phyloP scores from a whole-genome alignment of 2,329 filamentous ascomycete species.

The Bipolaris zeicola region DNA sequence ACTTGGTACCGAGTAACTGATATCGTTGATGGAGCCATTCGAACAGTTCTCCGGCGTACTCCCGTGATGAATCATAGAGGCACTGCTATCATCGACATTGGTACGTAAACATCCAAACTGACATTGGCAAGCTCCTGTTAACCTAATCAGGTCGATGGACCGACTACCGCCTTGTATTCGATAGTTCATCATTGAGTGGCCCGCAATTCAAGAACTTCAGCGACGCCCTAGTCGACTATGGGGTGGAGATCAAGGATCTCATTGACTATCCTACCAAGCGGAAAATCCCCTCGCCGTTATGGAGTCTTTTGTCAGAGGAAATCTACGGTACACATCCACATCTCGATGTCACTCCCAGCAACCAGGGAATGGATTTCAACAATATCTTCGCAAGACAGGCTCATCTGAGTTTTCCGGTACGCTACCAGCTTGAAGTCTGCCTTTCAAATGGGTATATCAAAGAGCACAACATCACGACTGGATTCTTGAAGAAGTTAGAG shows the following conservation, averaged over 20 bases:
- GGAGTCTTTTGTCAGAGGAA: constrained; percentile 39
- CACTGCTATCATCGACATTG: constrained; percentile 64
- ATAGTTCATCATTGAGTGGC: constrained; percentile 36
- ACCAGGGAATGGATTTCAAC: constrained; percentile 23
- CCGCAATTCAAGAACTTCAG: constrained; percentile 54
- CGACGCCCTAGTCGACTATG: constrained; percentile 71
- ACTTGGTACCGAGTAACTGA: constrained; percentile 69
- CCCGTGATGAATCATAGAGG: constrained; percentile 49
- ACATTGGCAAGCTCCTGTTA: background rate
- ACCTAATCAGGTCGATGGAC: constrained; percentile 63
- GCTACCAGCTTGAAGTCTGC: constrained; percentile 93
- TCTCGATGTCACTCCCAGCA: constrained; percentile 7
- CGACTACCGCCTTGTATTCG: constrained; percentile 60
- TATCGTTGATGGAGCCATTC: constrained; percentile 55
- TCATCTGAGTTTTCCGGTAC: constrained; percentile 64
- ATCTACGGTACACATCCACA: constrained; percentile 33
- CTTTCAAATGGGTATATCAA: constrained; percentile 79
- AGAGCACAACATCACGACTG: constrained; percentile 71
- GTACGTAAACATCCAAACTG: constrained; percentile 38
- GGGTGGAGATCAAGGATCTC: constrained; percentile 61
- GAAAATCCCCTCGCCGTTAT: constrained; percentile 23
- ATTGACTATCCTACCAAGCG: constrained; percentile 52
- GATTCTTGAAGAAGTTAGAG: constrained; percentile 70
- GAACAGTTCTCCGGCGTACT: constrained; percentile 20
- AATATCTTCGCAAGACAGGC: constrained; percentile 41